Evolutionary conservation across 2,329 filamentous ascomycete genomes (phyloP).

Genomic region (Helotiales sp.): DNA sequence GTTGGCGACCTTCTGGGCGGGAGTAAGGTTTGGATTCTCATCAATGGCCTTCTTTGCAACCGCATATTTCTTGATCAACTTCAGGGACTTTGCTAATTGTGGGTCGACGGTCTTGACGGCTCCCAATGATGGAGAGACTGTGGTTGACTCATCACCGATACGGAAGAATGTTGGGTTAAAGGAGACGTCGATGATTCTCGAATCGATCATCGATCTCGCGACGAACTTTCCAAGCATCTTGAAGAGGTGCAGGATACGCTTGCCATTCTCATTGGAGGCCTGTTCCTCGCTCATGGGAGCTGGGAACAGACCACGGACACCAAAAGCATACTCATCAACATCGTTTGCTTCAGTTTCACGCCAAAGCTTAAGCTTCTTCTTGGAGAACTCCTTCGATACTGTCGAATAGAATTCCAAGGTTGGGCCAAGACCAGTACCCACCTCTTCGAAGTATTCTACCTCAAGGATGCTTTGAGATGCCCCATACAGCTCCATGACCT

Average conservation of each 20-base stretch:
- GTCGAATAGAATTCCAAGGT: constrained; percentile 98
- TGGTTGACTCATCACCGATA: constrained; percentile 70
- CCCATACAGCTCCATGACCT: constrained; percentile 98
- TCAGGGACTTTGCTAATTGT: constrained; percentile 82
- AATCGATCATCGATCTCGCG: constrained; percentile 96
- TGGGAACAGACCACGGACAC: constrained; percentile 85
- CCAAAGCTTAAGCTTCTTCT: constrained; percentile 97
- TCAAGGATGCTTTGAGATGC: constrained; percentile 95
- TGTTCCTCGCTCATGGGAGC: constrained; percentile 85
- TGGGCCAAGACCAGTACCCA: constrained; percentile 92
- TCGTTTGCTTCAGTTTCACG: constrained; percentile 81
- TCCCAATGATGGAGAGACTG: constrained; percentile 82
- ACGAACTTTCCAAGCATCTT: constrained; percentile 96
- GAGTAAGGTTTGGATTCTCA: constrained; percentile 67
- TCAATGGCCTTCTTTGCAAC: constrained; percentile 83
- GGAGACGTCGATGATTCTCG: constrained; percentile 94
- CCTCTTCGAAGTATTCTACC: constrained; percentile 98
- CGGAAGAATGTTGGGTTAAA: constrained; percentile 99
- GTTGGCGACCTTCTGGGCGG: constrained; percentile 72
- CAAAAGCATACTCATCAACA: constrained; percentile 81
- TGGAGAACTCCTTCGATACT: constrained; percentile 95
- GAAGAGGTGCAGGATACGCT: constrained; percentile 86
- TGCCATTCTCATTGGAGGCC: constrained; percentile 75
- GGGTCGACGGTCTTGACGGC: constrained; percentile 90
- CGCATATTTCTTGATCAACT: constrained; percentile 85